These are phyloP conservation scores for Trichoderma parareesei DNA, from an alignment of 495 filamentous ascomycete species.

Conservation along the genomic window DNA sequence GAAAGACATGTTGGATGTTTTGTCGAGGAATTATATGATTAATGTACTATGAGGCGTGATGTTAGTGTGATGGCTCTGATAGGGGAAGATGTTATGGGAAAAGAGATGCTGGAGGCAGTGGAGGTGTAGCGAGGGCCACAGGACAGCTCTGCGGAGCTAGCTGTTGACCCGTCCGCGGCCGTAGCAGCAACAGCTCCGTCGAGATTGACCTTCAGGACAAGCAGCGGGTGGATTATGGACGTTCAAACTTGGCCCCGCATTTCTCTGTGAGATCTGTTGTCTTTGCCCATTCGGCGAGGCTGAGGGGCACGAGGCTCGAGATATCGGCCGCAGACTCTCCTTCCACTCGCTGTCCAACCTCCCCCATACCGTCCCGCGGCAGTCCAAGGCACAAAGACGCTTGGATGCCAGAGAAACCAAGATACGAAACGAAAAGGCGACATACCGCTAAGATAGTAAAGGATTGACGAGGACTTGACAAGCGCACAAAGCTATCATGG, in stretches of 20 bases:
- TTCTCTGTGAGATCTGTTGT: not conserved
- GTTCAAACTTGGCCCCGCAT: not conserved
- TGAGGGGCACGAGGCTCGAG: not conserved
- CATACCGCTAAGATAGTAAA: conserved; percentile 11
- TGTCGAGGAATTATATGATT: not conserved
- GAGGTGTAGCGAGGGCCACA: no score
- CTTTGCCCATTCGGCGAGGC: not conserved
- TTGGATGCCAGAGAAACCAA: not conserved
- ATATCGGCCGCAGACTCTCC: not conserved
- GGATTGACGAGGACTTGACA: conserved; percentile 11
- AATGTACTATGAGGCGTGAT: not conserved
- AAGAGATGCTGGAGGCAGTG: no score
- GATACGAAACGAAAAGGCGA: not conserved
- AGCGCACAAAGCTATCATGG: conserved; percentile 11
- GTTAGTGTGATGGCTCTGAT: not conserved
- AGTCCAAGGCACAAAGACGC: no score
- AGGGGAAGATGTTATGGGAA: no score
- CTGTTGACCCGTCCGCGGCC: not conserved
- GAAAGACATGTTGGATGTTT: conserved; percentile 42
- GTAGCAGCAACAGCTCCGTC: no score
- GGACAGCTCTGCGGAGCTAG: not conserved
- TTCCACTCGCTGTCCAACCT: not conserved
- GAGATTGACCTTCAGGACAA: no score
- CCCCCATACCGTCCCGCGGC: no score
- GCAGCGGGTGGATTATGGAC: not conserved